Evolutionary conservation across 177 flowering plant genomes (phyloP).

Genomic region (Vitis hybrid): DNA sequence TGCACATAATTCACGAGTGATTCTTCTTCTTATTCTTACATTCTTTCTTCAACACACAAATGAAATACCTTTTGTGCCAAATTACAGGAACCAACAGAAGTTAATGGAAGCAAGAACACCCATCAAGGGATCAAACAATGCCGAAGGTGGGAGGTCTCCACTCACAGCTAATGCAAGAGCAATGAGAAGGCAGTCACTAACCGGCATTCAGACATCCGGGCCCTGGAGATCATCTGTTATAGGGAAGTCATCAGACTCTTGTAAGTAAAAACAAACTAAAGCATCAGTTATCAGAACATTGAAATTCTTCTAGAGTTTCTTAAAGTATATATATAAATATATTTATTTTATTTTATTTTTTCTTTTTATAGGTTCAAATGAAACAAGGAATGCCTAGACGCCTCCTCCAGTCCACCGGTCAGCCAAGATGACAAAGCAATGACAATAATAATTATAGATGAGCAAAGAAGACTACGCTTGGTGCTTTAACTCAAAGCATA

Average conservation of each 20-base stretch:
- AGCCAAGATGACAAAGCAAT: constrained; percentile 31
- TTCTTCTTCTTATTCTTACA: neutral
- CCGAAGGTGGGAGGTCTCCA: constrained; percentile 39
- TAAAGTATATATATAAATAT: neutral
- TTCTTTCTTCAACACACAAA: neutral
- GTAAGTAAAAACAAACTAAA: constrained; percentile 32
- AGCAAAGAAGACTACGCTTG: neutral
- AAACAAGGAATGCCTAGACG: constrained; percentile 31
- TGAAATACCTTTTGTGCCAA: neutral
- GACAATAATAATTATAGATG: constrained; percentile 33
- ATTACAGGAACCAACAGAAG: constrained; percentile 56
- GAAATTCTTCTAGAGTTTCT: neutral
- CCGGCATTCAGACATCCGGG: constrained; percentile 47
- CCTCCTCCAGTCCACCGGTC: constrained; percentile 62
- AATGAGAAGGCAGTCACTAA: constrained; percentile 73
- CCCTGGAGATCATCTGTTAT: constrained; percentile 70
- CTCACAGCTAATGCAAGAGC: constrained; percentile 36
- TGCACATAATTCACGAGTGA: neutral
- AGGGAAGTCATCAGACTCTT: constrained; percentile 47
- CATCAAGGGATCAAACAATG: constrained; percentile 9
- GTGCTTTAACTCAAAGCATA: constrained; percentile 49
- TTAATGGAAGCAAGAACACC: constrained; percentile 29
- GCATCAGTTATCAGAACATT: neutral
- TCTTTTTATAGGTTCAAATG: constrained; percentile 36
- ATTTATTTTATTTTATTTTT: no score